A percentile compares a stretch with the other conserved stretches of the same genome.
These are phyloP conservation scores for Exophiala alcalophila DNA, from an alignment of 2,329 filamentous ascomycete species.

Conservation along the genomic window DNA sequence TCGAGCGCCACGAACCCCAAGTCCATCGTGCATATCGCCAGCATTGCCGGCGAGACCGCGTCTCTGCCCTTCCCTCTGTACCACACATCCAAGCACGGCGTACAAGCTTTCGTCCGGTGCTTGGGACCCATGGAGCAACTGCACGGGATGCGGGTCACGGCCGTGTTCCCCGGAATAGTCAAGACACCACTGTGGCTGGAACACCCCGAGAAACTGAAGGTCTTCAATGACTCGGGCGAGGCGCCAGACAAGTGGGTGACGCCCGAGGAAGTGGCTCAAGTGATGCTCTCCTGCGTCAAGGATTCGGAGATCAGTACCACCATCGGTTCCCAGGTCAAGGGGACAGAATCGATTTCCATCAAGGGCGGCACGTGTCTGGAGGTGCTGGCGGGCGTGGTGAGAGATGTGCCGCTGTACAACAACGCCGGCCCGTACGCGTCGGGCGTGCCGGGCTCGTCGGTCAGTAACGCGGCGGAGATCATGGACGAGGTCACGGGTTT, in stretches of 20 bases:
- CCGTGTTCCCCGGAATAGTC: constrained; percentile 59
- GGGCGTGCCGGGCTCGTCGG: constrained; percentile 49
- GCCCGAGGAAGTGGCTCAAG: constrained; percentile 59
- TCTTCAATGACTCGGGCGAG: constrained; percentile 42
- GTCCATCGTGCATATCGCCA: constrained; percentile 49
- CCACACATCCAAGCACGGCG: constrained; percentile 49
- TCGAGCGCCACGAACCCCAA: constrained; percentile 33
- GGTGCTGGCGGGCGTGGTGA: constrained; percentile 51
- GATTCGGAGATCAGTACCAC: constrained; percentile 40
- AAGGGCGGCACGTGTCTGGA: constrained; percentile 52
- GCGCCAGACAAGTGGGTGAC: constrained; percentile 59
- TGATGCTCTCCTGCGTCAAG: constrained; percentile 56
- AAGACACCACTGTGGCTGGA: constrained; percentile 62
- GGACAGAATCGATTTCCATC: constrained; percentile 33
- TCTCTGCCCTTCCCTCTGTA: constrained; percentile 46
- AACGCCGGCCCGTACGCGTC: constrained; percentile 48
- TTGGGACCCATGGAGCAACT: constrained; percentile 48
- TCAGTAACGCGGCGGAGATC: constrained; percentile 41
- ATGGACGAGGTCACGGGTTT: constrained; percentile 51
- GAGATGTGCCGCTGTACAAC: constrained; percentile 50
- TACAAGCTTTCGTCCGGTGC: constrained; percentile 50
- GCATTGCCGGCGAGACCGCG: constrained; percentile 45
- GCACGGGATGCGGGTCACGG: constrained; percentile 57
- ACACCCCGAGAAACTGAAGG: constrained; percentile 57
- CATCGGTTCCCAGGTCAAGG: neutral